Evolutionary conservation across 148 eudicot genomes (phyloP).

Genomic region (Dianthus caryophyllus): DNA sequence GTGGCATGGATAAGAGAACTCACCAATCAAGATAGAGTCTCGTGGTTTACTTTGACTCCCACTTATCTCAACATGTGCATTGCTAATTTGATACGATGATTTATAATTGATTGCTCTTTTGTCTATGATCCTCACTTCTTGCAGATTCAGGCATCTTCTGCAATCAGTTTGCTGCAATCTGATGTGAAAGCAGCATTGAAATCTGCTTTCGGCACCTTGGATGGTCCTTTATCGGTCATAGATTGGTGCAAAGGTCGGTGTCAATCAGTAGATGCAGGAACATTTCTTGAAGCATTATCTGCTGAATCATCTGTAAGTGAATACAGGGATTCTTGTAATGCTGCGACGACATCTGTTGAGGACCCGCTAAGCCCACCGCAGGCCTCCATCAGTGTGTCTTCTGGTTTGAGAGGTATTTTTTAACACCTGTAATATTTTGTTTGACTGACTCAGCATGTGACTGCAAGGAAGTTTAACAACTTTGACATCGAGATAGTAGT

Average conservation of each 20-base stretch:
- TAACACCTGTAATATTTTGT: not conserved
- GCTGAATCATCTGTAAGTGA: conserved; percentile 73
- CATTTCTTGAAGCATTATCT: conserved; percentile 57
- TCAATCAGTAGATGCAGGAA: conserved; percentile 60
- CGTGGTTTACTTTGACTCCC: not conserved
- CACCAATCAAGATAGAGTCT: not conserved
- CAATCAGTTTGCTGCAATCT: conserved; percentile 72
- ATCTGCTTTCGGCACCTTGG: conserved; percentile 77
- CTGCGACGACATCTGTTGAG: conserved; percentile 42
- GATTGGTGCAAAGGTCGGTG: conserved; percentile 93
- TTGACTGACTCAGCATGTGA: not conserved
- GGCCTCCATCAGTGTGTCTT: conserved; percentile 52
- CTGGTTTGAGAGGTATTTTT: conserved; percentile 57
- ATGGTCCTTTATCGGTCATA: conserved; percentile 77
- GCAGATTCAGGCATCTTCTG: conserved; percentile 93
- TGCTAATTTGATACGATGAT: not conserved
- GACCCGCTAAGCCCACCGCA: conserved; percentile 76
- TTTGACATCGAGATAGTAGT: not conserved
- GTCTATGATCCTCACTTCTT: conserved; percentile 9
- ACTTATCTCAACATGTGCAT: not conserved
- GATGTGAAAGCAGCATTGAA: conserved; percentile 76
- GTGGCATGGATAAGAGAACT: conserved; percentile 1
- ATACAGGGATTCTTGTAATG: conserved; percentile 67
- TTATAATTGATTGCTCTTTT: not conserved
- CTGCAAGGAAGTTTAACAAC: no score